phyloP scores from a whole-genome alignment of 2,329 filamentous ascomycete species.

The Mycogone perniciosa region DNA sequence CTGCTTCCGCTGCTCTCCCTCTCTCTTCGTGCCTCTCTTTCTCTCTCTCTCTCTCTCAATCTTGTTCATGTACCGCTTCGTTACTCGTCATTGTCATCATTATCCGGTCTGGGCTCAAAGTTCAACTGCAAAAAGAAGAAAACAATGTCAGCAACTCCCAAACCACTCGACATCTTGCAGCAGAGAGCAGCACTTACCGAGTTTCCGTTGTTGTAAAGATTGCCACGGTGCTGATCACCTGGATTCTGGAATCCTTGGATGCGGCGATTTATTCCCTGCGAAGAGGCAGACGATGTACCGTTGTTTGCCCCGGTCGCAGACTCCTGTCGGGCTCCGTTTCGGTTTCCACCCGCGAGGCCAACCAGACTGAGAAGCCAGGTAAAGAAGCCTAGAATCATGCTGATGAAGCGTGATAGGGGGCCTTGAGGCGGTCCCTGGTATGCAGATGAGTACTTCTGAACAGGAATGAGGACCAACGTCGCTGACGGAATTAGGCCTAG shows the following conservation, averaged over 20 bases:
- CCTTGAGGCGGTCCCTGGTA: constrained; percentile 29
- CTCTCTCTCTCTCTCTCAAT: background rate
- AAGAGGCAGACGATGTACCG: constrained; percentile 11
- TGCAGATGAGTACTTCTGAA: constrained; percentile 42
- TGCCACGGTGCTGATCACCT: constrained; percentile 47
- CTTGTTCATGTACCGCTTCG: background rate
- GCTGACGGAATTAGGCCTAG: constrained; percentile 72
- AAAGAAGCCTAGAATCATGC: constrained; percentile 28
- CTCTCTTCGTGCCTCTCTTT: background rate
- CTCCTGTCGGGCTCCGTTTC: constrained; percentile 7
- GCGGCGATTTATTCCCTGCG: constrained; percentile 20
- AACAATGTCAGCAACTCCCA: background rate
- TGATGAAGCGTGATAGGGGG: constrained; percentile 25
- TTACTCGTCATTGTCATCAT: constrained; percentile 37
- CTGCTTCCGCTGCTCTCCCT: background rate
- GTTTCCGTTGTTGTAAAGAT: constrained; percentile 87
- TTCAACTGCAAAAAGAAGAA: constrained; percentile 45
- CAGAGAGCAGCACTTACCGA: constrained; percentile 50
- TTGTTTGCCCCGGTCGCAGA: background rate
- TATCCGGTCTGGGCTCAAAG: constrained; percentile 59
- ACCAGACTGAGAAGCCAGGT: constrained; percentile 30
- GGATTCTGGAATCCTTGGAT: constrained; percentile 36
- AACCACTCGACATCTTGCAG: background rate
- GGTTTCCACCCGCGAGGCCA: constrained; percentile 16
- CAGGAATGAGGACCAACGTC: constrained; percentile 74